These are phyloP conservation scores for Epicoccum sorghinum DNA, from an alignment of 2,329 filamentous ascomycete genomes.

Conservation along the genomic window DNA sequence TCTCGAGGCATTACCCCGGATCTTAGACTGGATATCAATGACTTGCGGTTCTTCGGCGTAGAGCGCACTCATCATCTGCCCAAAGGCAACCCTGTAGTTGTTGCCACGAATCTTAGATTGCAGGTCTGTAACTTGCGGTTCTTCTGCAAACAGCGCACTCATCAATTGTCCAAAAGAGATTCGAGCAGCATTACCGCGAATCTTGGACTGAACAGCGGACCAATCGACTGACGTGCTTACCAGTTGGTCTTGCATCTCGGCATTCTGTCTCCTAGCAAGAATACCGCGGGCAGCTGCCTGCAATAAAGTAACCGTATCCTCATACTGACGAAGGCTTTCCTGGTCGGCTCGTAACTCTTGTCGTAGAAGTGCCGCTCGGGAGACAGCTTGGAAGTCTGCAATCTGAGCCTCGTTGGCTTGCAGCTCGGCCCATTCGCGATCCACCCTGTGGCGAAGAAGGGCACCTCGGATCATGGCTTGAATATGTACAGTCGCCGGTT, in stretches of 20 bases:
- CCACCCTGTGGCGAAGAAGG: slow-evolving; percentile 64
- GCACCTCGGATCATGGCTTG: slow-evolving; percentile 69
- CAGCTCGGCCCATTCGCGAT: slow-evolving; percentile 43
- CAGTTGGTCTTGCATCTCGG: slow-evolving; percentile 50
- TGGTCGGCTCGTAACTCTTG: slow-evolving; percentile 43
- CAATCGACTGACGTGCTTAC: slow-evolving; percentile 50
- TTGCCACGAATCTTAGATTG: slow-evolving; percentile 54
- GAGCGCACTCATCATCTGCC: slow-evolving; percentile 40
- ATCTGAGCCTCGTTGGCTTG: slow-evolving; percentile 58
- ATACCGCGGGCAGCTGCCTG: slow-evolving; percentile 69
- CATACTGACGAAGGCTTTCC: slow-evolving; percentile 45
- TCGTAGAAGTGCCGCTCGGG: slow-evolving; percentile 51
- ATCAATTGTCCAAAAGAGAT: slow-evolving; percentile 35
- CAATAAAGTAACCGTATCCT: slow-evolving; percentile 56
- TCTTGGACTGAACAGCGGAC: slow-evolving; percentile 53
- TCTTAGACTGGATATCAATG: slow-evolving; percentile 51
- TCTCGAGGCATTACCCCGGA: slow-evolving; percentile 46
- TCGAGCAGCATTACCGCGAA: slow-evolving; percentile 48
- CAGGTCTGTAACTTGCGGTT: slow-evolving; percentile 45
- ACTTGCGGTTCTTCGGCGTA: slow-evolving; percentile 37
- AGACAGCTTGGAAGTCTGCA: slow-evolving; percentile 48
- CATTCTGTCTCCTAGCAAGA: slow-evolving; percentile 49
- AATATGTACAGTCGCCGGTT: slow-evolving; percentile 61
- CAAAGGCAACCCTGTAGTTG: slow-evolving; percentile 35
- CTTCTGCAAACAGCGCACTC: slow-evolving; percentile 41